These are phyloP conservation scores for Pyrenophora seminiperda DNA, from an alignment of 2,329 filamentous ascomycete species.

Conservation along the genomic window DNA sequence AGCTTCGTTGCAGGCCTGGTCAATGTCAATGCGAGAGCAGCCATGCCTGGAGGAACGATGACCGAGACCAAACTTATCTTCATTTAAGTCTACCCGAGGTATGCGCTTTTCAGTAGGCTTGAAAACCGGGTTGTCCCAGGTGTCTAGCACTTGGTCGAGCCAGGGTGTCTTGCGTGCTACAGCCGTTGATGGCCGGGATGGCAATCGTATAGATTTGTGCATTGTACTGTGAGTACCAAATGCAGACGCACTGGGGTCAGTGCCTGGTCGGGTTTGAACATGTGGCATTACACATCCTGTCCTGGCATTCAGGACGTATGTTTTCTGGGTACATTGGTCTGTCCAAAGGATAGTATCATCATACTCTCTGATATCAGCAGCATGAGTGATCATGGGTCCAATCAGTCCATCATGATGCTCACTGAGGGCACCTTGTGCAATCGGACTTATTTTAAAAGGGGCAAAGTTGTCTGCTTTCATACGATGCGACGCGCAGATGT, in stretches of 20 bases:
- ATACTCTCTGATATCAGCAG: slow-evolving; percentile 6
- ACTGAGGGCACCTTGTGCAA: slow-evolving; percentile 20
- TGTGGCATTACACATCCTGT: slow-evolving; percentile 56
- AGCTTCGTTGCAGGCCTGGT: slow-evolving; percentile 36
- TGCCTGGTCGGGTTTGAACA: slow-evolving; percentile 18
- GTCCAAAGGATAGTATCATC: slow-evolving; percentile 61
- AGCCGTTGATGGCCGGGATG: slow-evolving; percentile 17
- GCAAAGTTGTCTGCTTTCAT: not conserved
- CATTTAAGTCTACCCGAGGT: slow-evolving; percentile 41
- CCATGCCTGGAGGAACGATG: slow-evolving; percentile 6
- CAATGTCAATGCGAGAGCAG: slow-evolving; percentile 18
- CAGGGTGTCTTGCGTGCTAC: slow-evolving; percentile 50
- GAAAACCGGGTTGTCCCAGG: slow-evolving; percentile 81
- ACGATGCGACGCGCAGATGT: not conserved
- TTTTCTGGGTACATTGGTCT: slow-evolving; percentile 63
- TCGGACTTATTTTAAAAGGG: slow-evolving; percentile 16
- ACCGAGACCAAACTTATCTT: slow-evolving; percentile 6
- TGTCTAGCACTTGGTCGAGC: slow-evolving; percentile 64
- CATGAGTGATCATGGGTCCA: not conserved
- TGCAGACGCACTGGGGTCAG: slow-evolving; percentile 3
- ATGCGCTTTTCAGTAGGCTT: slow-evolving; percentile 54
- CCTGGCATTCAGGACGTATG: slow-evolving; percentile 58
- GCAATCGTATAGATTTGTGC: slow-evolving; percentile 42
- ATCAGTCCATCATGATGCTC: not conserved
- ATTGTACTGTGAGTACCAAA: slow-evolving; percentile 24